Evolutionary conservation across 1,139 yeast species (phyloP), one percentile per base, ranked within the genome.

Genomic region (Candida sanyaensis): DNA sequence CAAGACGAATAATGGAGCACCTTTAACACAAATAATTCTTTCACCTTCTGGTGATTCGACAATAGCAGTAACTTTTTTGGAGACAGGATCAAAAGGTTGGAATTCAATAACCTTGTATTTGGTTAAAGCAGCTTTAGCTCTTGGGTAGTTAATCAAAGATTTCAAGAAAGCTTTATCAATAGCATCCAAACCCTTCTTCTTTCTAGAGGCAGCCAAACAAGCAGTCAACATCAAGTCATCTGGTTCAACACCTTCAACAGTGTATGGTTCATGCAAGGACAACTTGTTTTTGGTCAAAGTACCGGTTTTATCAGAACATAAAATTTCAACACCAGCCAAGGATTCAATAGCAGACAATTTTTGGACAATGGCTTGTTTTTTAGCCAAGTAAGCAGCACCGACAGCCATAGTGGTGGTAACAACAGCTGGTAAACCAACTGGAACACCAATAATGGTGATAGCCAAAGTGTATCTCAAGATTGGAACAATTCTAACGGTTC

Each of bases 391-490:
- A 70, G 97, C 97, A 72, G 98, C 98, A 84, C 97, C 97, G 75
- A 92, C 98, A 75, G 98, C 98, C 96, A 92, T 90, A 73, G 98
- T 92, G 66, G 97, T 92, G 81, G 98, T 92, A 64, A 92, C 97
- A 70, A 92, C 98, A 73, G 97, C 98, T 75, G 98, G 98, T 71
- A 92, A 85, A 88, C 98, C 98, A 66, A 92, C 99, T 76, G 99
- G 99, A 63, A 93, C 99, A 88, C 99, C 99, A 67, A 93, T 88
- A 78, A 92, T 91, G 78, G 97, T 92, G 72, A 92, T 89, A 64
- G 96, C 97, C 71, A 93, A 82, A 65, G 96, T 84, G 81, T 86
- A 91, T 81, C 97, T 87, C 76, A 93, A 84, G 77, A 92, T 88
- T 64, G 86, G 80, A 64, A 91, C 97, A 70, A 91, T 90, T 68